These are phyloP conservation scores for Salvia sclarea DNA, from an alignment of 305 asterid species.

Conservation along the genomic window DNA sequence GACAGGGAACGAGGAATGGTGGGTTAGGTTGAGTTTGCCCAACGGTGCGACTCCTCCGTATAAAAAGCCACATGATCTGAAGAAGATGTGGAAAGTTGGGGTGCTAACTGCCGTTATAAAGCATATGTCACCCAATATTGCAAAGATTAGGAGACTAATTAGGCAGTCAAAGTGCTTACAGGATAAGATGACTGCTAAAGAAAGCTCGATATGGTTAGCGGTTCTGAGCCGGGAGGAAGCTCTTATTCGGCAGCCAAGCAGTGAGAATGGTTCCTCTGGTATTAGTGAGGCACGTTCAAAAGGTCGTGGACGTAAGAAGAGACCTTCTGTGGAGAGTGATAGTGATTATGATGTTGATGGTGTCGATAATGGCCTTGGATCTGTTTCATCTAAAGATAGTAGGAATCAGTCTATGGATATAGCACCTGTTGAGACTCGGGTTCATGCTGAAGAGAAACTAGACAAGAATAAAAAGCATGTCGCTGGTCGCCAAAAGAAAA, in stretches of 20 bases:
- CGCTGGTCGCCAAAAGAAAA: not conserved
- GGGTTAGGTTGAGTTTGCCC: slow-evolving; percentile 10
- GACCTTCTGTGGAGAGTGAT: slow-evolving; percentile 7
- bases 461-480: not conserved
- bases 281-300: not conserved
- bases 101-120: slow-evolving; percentile 14
- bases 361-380: slow-evolving; percentile 8
- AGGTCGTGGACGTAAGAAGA: slow-evolving; percentile 13
- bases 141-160: slow-evolving; percentile 10
- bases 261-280: slow-evolving; percentile 11
- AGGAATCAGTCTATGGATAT: not conserved
- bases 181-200: slow-evolving; percentile 25
- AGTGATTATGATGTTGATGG: slow-evolving; percentile 23
- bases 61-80: slow-evolving; percentile 17
- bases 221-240: slow-evolving; percentile 15
- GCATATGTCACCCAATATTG: slow-evolving; percentile 12
- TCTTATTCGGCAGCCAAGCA: slow-evolving; percentile 12
- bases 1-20: slow-evolving; percentile 14
- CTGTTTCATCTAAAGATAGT: slow-evolving; percentile 15
- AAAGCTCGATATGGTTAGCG: slow-evolving; percentile 8
- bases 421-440: not conserved
- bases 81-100: slow-evolving; percentile 15
- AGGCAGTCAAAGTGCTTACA: slow-evolving; percentile 11
- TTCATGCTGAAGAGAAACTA: not conserved
- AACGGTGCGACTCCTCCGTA: slow-evolving; percentile 7